Conservation (phyloP, 148 eudicot species). For the Vaccinium macrocarpon region DNA sequence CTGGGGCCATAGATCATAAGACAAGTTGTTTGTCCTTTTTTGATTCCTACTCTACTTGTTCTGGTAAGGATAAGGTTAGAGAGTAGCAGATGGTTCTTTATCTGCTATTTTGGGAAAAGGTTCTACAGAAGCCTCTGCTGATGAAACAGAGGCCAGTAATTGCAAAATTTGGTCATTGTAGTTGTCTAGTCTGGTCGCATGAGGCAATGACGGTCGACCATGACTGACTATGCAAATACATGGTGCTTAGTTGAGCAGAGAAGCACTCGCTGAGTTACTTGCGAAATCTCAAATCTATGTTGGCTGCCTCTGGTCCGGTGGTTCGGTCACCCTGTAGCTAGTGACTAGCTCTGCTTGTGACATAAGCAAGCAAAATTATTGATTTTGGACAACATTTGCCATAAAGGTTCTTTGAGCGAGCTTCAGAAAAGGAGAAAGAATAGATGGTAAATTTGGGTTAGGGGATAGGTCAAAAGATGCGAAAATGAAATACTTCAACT, state of each 20-base stretch:
- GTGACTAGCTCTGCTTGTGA: neutral
- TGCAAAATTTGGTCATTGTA: too few species aligned
- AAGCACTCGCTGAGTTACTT: neutral
- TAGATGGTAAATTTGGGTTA: neutral
- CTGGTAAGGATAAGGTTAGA: too few species aligned
- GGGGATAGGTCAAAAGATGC: neutral
- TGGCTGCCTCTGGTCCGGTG: neutral
- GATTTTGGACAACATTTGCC: neutral
- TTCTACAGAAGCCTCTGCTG: slow-evolving; percentile 1
- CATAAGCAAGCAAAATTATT: neutral
- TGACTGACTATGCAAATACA: too few species aligned
- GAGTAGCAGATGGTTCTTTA: too few species aligned
- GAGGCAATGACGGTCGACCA: too few species aligned
- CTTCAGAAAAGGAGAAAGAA: neutral
- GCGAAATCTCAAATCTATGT: neutral
- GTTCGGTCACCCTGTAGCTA: neutral
- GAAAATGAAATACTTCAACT: neutral
- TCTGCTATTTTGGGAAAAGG: too few species aligned
- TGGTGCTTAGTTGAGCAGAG: too few species aligned
- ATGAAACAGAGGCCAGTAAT: slow-evolving; percentile 1
- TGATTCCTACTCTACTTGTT: too few species aligned
- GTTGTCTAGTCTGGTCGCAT: too few species aligned
- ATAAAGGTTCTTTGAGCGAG: slow-evolving; percentile 5
- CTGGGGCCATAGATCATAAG: too few species aligned
- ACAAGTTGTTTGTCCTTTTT: too few species aligned